phyloP scores from a whole-genome alignment of 2,329 filamentous ascomycete species.

The Fusarium odoratissimum region DNA sequence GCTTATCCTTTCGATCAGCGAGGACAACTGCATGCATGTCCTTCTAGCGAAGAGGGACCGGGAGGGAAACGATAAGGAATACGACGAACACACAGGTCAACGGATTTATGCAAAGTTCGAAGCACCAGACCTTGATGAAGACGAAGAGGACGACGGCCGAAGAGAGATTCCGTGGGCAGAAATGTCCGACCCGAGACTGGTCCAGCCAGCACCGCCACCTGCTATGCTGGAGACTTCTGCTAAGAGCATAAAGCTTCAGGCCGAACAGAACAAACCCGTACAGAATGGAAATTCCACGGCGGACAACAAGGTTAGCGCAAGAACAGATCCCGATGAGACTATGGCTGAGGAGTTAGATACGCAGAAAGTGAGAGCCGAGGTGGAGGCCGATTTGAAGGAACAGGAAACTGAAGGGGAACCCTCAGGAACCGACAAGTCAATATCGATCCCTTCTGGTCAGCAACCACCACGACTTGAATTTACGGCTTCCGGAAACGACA shows the following conservation, averaged over 20 bases:
- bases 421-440: constrained; percentile 36
- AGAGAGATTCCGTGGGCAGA: constrained; percentile 70
- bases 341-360: constrained; percentile 45
- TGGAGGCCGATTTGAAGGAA: constrained; percentile 40
- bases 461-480: constrained; percentile 38
- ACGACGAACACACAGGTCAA: constrained; percentile 75
- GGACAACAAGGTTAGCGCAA: constrained; percentile 45
- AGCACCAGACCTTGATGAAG: constrained; percentile 69
- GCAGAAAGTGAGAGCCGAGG: constrained; percentile 46
- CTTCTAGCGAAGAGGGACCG: constrained; percentile 77
- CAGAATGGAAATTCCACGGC: constrained; percentile 18
- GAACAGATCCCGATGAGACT: constrained; percentile 33
- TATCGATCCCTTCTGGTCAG: constrained; percentile 48
- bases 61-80: constrained; percentile 65
- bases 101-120: constrained; percentile 84
- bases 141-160: constrained; percentile 70
- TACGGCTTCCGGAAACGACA: constrained; percentile 32
- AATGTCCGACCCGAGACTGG: constrained; percentile 74
- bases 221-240: constrained; percentile 42
- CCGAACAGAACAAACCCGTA: constrained; percentile 20
- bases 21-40: constrained; percentile 66
- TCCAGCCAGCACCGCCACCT: constrained; percentile 55
- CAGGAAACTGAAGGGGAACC: constrained; percentile 23
- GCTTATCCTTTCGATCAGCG: constrained; percentile 67
- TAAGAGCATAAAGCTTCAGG: constrained; percentile 45